Evolutionary conservation across 257 asterid species (phyloP).

Genomic region (Verbascum thapsus): DNA sequence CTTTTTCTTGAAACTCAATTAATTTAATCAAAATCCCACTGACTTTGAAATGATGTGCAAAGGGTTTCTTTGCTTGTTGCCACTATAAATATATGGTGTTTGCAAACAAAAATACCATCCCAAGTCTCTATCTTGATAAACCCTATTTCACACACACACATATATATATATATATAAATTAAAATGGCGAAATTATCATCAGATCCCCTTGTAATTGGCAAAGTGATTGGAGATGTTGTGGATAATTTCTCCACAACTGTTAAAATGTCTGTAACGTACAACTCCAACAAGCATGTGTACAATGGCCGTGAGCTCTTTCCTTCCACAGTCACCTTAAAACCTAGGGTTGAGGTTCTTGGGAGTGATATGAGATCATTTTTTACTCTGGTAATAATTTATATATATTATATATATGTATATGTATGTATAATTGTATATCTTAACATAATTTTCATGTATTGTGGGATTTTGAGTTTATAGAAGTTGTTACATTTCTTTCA

Average conservation of each 20-base stretch:
- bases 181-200: conserved; percentile 40
- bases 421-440: neutral
- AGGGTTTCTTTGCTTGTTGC: conserved; percentile 23
- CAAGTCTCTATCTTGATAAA: too few species aligned
- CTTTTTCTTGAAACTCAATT: conserved; percentile 22
- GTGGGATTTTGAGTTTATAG: neutral
- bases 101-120: neutral
- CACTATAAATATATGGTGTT: conserved; percentile 49
- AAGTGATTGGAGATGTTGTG: conserved; percentile 86
- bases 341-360: conserved; percentile 72
- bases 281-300: conserved; percentile 63
- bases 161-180: too few species aligned
- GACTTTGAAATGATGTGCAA: conserved; percentile 5
- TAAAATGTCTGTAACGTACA: conserved; percentile 69
- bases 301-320: conserved; percentile 86
- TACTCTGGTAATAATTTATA: conserved; percentile 58
- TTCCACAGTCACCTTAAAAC: conserved; percentile 57
- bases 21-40: conserved; percentile 8
- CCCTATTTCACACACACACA: neutral
- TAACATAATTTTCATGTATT: neutral
- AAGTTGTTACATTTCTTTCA: neutral
- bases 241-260: conserved; percentile 50
- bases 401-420: neutral
- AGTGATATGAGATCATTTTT: conserved; percentile 84
- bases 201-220: conserved; percentile 64